These are phyloP conservation scores for Cladosporium velox DNA, from an alignment of 2,329 filamentous ascomycete species.

Conservation along the genomic window DNA sequence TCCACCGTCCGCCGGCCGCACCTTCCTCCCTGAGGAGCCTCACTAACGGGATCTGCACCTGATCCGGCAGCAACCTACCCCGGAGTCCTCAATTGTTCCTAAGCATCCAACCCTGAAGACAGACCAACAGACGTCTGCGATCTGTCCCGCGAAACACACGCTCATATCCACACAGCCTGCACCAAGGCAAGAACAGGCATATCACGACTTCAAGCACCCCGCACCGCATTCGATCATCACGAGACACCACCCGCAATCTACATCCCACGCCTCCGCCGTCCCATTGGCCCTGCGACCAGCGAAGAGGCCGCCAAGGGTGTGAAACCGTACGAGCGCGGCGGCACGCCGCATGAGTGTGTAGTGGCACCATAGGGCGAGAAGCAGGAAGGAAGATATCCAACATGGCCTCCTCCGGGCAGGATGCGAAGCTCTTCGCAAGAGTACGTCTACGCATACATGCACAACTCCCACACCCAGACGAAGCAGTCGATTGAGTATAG, in stretches of 20 bases:
- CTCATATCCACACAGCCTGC: neutral
- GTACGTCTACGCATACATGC: conserved; percentile 58
- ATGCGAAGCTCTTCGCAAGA: conserved; percentile 98
- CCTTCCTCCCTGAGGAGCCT: conserved; percentile 2
- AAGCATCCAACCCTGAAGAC: neutral
- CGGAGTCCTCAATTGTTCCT: conserved; percentile 1
- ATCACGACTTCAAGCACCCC: conserved; percentile 6
- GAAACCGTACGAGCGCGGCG: conserved; percentile 16
- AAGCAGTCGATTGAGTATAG: conserved; percentile 10
- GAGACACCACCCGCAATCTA: conserved; percentile 19
- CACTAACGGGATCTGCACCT: conserved; percentile 9
- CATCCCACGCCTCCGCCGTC: conserved; percentile 2
- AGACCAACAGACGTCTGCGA: neutral
- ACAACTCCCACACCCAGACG: neutral
- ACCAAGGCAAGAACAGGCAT: neutral
- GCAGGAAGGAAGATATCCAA: conserved; percentile 29
- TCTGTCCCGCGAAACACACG: neutral
- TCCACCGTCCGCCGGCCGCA: neutral
- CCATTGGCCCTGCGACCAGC: conserved; percentile 13
- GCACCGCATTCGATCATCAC: conserved; percentile 16
- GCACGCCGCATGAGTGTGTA: conserved; percentile 18
- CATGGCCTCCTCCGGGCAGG: conserved; percentile 74
- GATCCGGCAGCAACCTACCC: conserved; percentile 8
- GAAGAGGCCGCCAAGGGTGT: conserved; percentile 10
- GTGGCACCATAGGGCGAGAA: conserved; percentile 20